Percentiles rank a stretch among this genome's conserved stretches.
phyloP scores from a whole-genome alignment of 169 alveolate species.

The Plasmodium malariae region DNA sequence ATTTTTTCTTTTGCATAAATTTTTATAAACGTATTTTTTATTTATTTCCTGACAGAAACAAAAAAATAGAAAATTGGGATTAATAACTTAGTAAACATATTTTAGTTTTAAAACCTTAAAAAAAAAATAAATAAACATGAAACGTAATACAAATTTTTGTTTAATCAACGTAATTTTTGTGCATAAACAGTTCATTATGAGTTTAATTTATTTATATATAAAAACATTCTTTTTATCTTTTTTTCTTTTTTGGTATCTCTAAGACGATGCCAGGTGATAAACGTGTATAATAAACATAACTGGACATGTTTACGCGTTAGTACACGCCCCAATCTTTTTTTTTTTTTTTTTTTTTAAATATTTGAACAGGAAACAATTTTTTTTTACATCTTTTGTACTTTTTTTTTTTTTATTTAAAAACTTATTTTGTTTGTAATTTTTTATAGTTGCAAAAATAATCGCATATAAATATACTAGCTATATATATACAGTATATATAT shows the following conservation, averaged over 20 bases:
- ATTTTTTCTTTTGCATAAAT: neutral
- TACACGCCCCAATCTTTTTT: too few species aligned
- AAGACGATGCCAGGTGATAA: neutral
- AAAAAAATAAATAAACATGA: neutral
- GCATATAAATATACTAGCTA: too few species aligned
- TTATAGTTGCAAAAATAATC: neutral
- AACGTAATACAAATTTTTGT: too few species aligned
- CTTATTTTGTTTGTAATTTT: neutral
- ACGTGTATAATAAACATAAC: too few species aligned
- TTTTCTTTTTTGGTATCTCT: neutral
- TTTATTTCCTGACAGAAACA: conserved; percentile 12
- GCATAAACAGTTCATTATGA: neutral
- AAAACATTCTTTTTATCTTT: neutral
- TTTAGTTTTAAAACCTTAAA: neutral
- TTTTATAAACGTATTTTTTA: neutral
- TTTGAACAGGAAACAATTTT: neutral
- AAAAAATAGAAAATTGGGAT: conserved; percentile 31
- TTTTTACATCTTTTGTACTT: neutral
- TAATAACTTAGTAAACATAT: conserved; percentile 21
- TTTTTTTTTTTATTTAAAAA: too few species aligned
- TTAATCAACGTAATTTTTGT: too few species aligned
- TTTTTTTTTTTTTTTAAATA: too few species aligned
- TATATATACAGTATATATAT: too few species aligned
- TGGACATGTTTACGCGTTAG: too few species aligned
- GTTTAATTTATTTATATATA: too few species aligned